Percentiles rank a stretch among this genome's conserved stretches.
These are phyloP conservation scores for Colletotrichum horii DNA, from an alignment of 2,329 filamentous ascomycete genomes.

Conservation along the genomic window DNA sequence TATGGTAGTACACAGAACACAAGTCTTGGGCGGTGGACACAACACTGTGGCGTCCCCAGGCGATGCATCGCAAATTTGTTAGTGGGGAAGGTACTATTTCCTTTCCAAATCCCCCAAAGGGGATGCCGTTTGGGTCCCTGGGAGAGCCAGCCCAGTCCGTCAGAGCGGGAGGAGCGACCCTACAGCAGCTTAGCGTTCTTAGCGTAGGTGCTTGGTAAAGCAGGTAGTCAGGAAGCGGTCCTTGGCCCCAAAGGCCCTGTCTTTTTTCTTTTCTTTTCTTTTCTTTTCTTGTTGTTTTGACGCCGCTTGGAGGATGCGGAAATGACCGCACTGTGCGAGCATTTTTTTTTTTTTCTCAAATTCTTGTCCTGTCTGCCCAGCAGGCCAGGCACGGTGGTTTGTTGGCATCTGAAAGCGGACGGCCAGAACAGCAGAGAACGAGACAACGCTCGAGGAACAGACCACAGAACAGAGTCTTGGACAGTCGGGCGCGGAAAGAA, in stretches of 20 bases:
- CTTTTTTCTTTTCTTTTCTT: background rate
- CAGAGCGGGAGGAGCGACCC: slow-evolving; percentile 16
- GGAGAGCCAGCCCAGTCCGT: slow-evolving; percentile 8
- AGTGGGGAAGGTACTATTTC: background rate
- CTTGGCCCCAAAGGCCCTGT: background rate
- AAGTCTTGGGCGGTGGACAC: background rate
- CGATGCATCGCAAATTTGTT: background rate
- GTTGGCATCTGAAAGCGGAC: slow-evolving; percentile 2
- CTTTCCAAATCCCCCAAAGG: background rate
- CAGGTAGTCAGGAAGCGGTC: background rate
- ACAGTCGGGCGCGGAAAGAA: background rate
- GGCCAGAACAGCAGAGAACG: background rate
- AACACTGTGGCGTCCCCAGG: background rate
- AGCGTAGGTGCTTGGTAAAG: background rate
- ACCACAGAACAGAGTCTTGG: background rate
- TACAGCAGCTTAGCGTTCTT: background rate
- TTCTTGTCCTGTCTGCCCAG: background rate
- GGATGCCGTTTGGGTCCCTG: slow-evolving; percentile 4
- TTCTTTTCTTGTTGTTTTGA: background rate
- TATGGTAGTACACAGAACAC: too few relatives aligned
- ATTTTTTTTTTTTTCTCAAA: background rate
- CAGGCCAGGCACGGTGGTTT: background rate
- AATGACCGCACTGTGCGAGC: slow-evolving; percentile 2
- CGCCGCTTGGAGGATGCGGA: background rate
- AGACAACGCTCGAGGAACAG: background rate